Evolutionary conservation across 2,329 filamentous ascomycete genomes (phyloP).

Genomic region (Gremmenia infestans): DNA sequence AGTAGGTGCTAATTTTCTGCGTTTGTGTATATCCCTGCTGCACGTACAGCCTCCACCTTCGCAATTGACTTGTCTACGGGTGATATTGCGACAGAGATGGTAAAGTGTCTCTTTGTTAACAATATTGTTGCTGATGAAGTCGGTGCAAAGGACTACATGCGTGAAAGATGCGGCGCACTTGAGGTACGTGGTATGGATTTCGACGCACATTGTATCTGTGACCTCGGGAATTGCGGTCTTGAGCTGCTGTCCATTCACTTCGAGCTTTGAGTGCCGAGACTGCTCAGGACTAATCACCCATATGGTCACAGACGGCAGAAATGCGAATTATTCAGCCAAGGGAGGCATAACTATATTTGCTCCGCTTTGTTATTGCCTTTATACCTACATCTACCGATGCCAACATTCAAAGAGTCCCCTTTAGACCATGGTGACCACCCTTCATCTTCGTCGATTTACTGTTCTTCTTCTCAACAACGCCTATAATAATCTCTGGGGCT

Average conservation of each 20-base stretch:
- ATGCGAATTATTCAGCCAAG: too few relatives aligned
- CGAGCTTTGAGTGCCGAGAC: not conserved
- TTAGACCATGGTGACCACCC: too few relatives aligned
- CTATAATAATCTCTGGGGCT: too few relatives aligned
- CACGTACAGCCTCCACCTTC: not conserved
- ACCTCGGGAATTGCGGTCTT: too few relatives aligned
- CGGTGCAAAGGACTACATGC: not conserved
- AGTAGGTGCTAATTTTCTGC: not conserved
- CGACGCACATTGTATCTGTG: not conserved
- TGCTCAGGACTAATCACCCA: not conserved
- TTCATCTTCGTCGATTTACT: too few relatives aligned
- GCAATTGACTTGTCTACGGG: not conserved
- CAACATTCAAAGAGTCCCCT: too few relatives aligned
- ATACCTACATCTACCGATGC: too few relatives aligned
- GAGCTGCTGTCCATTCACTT: not conserved
- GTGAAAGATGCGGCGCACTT: not conserved
- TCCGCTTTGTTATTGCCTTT: too few relatives aligned
- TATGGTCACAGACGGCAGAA: too few relatives aligned
- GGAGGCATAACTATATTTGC: too few relatives aligned
- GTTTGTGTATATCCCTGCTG: not conserved
- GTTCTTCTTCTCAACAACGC: too few relatives aligned
- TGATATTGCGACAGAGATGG: not conserved
- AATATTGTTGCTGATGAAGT: not conserved
- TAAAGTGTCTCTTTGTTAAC: not conserved
- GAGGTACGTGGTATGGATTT: not conserved